Evolutionary conservation across 2,329 filamentous ascomycete species (phyloP).

Genomic region (Colletotrichum orchidophilum): DNA sequence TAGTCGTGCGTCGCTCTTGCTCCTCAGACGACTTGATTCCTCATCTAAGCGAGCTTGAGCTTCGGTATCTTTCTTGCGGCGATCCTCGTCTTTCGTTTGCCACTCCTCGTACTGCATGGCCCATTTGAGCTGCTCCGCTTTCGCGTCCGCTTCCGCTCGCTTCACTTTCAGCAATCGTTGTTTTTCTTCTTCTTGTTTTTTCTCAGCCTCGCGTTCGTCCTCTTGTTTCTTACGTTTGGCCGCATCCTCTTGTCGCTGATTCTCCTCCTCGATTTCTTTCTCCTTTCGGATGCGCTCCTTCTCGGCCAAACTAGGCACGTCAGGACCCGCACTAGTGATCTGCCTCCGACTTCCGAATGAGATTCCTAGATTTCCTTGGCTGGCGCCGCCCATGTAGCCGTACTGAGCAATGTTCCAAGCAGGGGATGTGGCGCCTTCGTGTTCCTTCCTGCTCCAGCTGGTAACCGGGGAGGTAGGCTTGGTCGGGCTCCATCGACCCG

Average conservation of each 20-base stretch:
- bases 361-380: constrained; percentile 93
- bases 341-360: constrained; percentile 91
- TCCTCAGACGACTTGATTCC: constrained; percentile 71
- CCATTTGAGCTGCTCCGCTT: constrained; percentile 78
- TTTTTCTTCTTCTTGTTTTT: constrained; percentile 75
- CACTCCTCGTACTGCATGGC: constrained; percentile 81
- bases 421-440: constrained; percentile 83
- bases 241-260: constrained; percentile 65
- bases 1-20: constrained; percentile 71
- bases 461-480: constrained; percentile 73
- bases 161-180: constrained; percentile 68
- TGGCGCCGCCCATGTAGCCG: constrained; percentile 97
- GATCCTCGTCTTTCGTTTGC: constrained; percentile 79
- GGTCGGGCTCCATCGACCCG: constrained; percentile 69
- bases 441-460: constrained; percentile 88
- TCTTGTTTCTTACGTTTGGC: constrained; percentile 57
- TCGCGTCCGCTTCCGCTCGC: constrained; percentile 68
- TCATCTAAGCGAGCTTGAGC: constrained; percentile 73
- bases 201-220: constrained; percentile 67
- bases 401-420: constrained; percentile 99
- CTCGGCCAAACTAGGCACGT: constrained; percentile 83
- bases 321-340: constrained; percentile 84
- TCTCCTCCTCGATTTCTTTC: constrained; percentile 67
- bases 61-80: constrained; percentile 77
- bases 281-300: constrained; percentile 77